Evolutionary conservation across 176 grass and related monocot species (phyloP).

Genomic region (Phragmites australis): DNA sequence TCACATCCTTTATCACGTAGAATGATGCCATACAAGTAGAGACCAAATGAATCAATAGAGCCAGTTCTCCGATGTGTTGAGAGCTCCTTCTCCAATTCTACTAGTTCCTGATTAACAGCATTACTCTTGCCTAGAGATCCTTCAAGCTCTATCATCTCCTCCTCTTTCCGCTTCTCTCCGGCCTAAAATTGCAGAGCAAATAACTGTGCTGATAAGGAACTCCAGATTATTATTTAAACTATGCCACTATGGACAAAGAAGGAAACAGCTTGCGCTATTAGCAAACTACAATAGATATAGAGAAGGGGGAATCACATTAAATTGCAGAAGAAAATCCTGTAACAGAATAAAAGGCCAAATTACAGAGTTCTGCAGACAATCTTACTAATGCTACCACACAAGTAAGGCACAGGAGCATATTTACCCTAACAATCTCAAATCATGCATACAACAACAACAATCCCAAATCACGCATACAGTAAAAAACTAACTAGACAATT

Average conservation of each 20-base stretch:
- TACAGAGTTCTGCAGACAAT: neutral
- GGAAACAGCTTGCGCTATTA: neutral
- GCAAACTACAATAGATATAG: neutral
- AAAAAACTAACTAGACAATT: neutral
- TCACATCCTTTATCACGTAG: slow-evolving; percentile 86
- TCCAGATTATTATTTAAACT: slow-evolving; percentile 1
- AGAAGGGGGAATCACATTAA: neutral
- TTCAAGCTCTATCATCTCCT: slow-evolving; percentile 92
- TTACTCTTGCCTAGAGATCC: slow-evolving; percentile 86
- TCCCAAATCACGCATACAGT: slow-evolving; percentile 1
- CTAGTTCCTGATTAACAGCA: slow-evolving; percentile 73
- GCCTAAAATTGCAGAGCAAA: slow-evolving; percentile 56
- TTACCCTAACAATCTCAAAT: slow-evolving; percentile 17
- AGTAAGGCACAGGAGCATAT: neutral
- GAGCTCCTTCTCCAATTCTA: slow-evolving; percentile 81
- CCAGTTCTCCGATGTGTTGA: slow-evolving; percentile 73
- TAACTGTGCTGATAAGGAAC: slow-evolving; percentile 13
- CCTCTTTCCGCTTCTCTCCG: slow-evolving; percentile 94
- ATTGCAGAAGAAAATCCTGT: neutral
- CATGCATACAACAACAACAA: neutral
- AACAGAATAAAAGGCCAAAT: neutral
- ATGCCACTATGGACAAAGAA: neutral
- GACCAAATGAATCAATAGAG: slow-evolving; percentile 83
- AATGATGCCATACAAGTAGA: slow-evolving; percentile 88
- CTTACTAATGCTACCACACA: neutral